Conservation (phyloP, 352 stramenopile genomes). For the Pythium phragmiticola region DNA sequence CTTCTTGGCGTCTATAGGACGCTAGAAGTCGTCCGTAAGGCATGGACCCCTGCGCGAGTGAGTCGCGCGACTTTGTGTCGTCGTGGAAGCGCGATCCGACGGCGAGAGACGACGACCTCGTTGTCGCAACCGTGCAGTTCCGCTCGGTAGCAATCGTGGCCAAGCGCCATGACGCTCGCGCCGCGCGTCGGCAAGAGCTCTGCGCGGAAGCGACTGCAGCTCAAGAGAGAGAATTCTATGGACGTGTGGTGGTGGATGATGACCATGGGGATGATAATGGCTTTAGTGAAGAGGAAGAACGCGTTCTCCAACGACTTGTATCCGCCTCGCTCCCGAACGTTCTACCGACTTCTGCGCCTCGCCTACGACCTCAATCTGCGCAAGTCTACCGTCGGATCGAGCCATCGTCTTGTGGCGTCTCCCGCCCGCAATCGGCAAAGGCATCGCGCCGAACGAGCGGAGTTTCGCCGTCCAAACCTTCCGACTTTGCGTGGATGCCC, state of each 20-base stretch:
- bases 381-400: not conserved
- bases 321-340: not conserved
- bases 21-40: not conserved
- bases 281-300: slow-evolving; percentile 15
- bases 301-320: not conserved
- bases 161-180: slow-evolving; percentile 11
- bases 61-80: slow-evolving; percentile 21
- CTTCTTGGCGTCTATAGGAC: not conserved
- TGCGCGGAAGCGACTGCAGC: not conserved
- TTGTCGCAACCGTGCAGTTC: slow-evolving; percentile 11
- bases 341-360: slow-evolving; percentile 6
- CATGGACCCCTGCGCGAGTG: slow-evolving; percentile 3
- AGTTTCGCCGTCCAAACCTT: not conserved
- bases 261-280: not conserved
- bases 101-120: slow-evolving; percentile 15
- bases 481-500: slow-evolving; percentile 19
- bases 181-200: not conserved
- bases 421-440: slow-evolving; percentile 20
- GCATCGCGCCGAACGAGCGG: not conserved
- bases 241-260: not conserved
- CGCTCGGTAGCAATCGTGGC: slow-evolving; percentile 14
- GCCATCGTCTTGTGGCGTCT: not conserved
- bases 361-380: not conserved
- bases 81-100: slow-evolving; percentile 18
- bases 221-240: not conserved